Evolutionary conservation across 805 yeast species (phyloP), one percentile per base, ranked within the genome.

Genomic region (Metschnikowia chrysomelidarum): DNA sequence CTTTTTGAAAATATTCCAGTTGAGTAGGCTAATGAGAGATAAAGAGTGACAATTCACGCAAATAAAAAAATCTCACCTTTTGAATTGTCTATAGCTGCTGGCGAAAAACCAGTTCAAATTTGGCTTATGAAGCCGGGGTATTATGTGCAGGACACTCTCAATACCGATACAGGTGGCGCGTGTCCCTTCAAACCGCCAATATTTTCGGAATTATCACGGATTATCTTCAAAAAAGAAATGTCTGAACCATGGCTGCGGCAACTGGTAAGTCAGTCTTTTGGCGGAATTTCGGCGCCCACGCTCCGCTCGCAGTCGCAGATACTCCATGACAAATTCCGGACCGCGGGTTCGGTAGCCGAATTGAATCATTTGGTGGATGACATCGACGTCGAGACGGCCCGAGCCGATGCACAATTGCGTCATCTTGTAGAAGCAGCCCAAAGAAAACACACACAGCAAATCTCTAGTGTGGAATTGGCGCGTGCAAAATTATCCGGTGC

Each of bases 401-500:
- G 32, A 10, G 48, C 62, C 18, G 67, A 64, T 39, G 30, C 43
- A 12, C 54, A 58, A 12, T 43, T 64, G 24, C 41, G 48, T 20
- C 55, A 51, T 5, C 60, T 51, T 28, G 52, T 54, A 4, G 43
- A 37, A 4, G 34, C 46, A 10, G 57, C 57, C 16, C 49, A 52
- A 40, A 54, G 57, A 22, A 58, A 56, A 26, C 64, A 63, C 32
- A 59, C 61, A 27, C 59, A 62, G 33, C 63, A 60, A 23, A 59
- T 71, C 17, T 57, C 68, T n/a, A 64, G 68, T 19, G 54, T 80
- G 28, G 91, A 84, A 48, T 60, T 82, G 34, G 61, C 71, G 13
- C 60, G 87, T 39, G 78, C 85, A 4, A 80, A 77, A 48, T 61
- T 84, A n/a, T 73, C 87, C 0, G 66, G 78, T 0, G 71, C 86